A percentile compares a stretch with the other conserved stretches of the same genome.
Conservation (phyloP, 192 early-diverging fungal species). For the Backusella sp. region DNA sequence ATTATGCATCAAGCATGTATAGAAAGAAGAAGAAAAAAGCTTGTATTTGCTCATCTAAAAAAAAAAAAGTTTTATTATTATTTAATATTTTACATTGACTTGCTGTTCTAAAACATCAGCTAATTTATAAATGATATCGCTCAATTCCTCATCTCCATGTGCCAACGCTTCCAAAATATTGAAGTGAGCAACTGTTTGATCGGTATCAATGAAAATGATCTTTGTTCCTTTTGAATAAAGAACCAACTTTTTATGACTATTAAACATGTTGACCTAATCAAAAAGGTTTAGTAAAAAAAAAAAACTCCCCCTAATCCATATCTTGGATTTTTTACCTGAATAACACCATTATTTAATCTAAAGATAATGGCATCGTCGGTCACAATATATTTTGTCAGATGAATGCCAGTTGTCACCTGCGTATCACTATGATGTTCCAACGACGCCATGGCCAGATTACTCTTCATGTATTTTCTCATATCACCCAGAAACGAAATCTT, state of each 20-base stretch:
- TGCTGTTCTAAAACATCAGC: background rate
- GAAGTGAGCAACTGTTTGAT: background rate
- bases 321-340: constrained; percentile 60
- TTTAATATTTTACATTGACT: background rate
- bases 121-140: background rate
- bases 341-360: constrained; percentile 60
- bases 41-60: too few relatives aligned
- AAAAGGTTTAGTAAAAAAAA: too few relatives aligned
- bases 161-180: background rate
- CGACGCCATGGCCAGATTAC: constrained; percentile 38
- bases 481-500: constrained; percentile 59
- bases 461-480: constrained; percentile 63
- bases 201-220: background rate
- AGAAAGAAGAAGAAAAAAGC: too few relatives aligned
- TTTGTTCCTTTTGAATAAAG: background rate
- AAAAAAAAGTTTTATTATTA: background rate
- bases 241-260: background rate
- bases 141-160: background rate
- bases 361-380: constrained; percentile 64
- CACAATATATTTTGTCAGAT: constrained; percentile 67
- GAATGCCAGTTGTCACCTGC: constrained; percentile 21
- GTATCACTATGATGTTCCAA: constrained; percentile 6
- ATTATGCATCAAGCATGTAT: too few relatives aligned
- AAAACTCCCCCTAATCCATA: too few relatives aligned
- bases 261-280: background rate